Base-by-base conservation (phyloP, 164 flowering plant species). In the Stephania yunnanensis region DNA sequence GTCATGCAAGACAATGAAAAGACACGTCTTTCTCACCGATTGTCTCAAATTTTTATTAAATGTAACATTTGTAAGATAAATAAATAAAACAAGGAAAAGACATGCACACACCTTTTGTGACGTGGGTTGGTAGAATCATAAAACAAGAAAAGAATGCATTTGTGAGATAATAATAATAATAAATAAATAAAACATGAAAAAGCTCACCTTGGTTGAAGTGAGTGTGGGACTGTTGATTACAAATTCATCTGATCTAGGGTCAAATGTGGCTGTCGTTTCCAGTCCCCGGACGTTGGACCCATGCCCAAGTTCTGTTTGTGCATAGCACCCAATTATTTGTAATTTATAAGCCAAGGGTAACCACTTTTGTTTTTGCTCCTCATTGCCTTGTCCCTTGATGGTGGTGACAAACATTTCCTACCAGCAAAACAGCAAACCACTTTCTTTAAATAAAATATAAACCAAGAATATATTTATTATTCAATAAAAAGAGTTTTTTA, bases 241-340 rank as follows among this genome's bases (percentile, higher is more conserved):
- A 82, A 96, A 96, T 78, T 96, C 97, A 76, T 94, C 99, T 1
- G 94, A 80, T 71, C 87, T 61, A 52, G 91, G 89, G 81, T 96
- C 99, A 87, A 92, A 96, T 65, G 97, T 96, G 61, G 98, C 99
- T 61, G 96, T 94, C 12, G 98, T 92, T 81, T 96, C 99, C 74
- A 96, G 93, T 68, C 99, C 99, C 87, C 92, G 97, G 71, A 96
- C 97, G 84, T 94, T 96, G 22, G 99, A 96, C 22, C 99, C 99
- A 84, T 94, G 98, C 75, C 99, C 99, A 76, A 96, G 95, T 85
- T 96, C 99, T 71, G 99, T 96, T 82, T 94, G 99, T 31, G 99
- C 99, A 81, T 94, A 96, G 78, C 98, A 94, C 11, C 99, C 98
- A 87, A 96, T 94, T 76, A 94, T 96, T 83, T 94, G 91, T 98